These are phyloP conservation scores for Discostella stelligera DNA, from an alignment of 352 stramenopile genomes.

Conservation along the genomic window DNA sequence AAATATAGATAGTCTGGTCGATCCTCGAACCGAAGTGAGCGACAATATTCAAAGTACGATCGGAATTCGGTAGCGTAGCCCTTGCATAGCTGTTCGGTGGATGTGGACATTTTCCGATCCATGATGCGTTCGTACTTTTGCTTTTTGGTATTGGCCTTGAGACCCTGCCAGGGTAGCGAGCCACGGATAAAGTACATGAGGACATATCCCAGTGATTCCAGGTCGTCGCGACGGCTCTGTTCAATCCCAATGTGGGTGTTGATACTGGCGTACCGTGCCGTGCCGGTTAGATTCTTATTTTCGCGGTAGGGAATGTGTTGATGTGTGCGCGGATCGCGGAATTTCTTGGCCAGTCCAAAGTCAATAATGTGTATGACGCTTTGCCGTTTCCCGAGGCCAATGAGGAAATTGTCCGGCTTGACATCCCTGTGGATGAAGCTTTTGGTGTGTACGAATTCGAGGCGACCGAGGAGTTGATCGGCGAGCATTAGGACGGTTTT, in stretches of 20 bases:
- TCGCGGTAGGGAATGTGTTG: conserved; percentile 90
- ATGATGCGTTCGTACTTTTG: conserved; percentile 96
- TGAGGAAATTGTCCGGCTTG: conserved; percentile 95
- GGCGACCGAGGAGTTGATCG: conserved; percentile 87
- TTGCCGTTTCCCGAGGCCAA: conserved; percentile 88
- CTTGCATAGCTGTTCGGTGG: conserved; percentile 84
- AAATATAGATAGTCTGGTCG: conserved; percentile 92
- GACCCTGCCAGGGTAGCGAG: conserved; percentile 91
- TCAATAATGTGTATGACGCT: conserved; percentile 94
- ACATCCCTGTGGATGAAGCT: conserved; percentile 94
- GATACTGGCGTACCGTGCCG: conserved; percentile 90
- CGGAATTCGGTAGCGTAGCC: conserved; percentile 90
- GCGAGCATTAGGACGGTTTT: conserved; percentile 92
- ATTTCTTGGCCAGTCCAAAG: conserved; percentile 92
- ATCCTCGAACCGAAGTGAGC: conserved; percentile 90
- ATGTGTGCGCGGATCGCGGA: conserved; percentile 90
- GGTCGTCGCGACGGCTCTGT: conserved; percentile 89
- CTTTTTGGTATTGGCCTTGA: conserved; percentile 94
- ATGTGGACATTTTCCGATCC: conserved; percentile 91
- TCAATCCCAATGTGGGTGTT: conserved; percentile 95
- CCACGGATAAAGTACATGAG: conserved; percentile 93
- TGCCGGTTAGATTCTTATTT: conserved; percentile 93
- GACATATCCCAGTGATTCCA: conserved; percentile 92
- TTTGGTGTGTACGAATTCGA: conserved; percentile 94
- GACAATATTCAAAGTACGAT: conserved; percentile 96